These are phyloP conservation scores for Xerocomellus intermedius DNA, from an alignment of 768 basidiomycete genomes.

Conservation along the genomic window DNA sequence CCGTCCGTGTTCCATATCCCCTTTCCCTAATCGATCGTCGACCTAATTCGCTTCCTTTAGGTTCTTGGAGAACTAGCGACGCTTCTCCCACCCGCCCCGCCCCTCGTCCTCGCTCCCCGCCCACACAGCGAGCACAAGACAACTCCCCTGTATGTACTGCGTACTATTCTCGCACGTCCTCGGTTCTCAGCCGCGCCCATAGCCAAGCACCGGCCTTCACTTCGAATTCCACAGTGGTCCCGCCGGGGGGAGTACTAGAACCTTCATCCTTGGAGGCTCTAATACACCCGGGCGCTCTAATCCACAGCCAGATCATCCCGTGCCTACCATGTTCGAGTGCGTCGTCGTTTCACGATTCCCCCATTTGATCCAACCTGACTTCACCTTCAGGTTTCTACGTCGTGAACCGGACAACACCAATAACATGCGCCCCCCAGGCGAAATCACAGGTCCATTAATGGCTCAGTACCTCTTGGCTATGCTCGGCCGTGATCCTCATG, in stretches of 20 bases:
- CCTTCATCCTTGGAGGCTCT: slow-evolving; percentile 39
- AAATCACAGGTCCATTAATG: slow-evolving; percentile 63
- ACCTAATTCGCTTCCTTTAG: slow-evolving; percentile 6
- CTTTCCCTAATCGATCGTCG: background rate
- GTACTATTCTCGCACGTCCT: background rate
- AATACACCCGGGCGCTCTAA: slow-evolving; percentile 25
- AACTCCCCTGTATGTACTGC: slow-evolving; percentile 11
- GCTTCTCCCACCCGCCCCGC: background rate
- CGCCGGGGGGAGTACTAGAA: slow-evolving; percentile 28
- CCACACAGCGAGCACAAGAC: slow-evolving; percentile 16
- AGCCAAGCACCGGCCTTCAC: slow-evolving; percentile 29
- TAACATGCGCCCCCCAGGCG: slow-evolving; percentile 27
- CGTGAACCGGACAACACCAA: slow-evolving; percentile 18
- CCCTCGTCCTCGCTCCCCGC: slow-evolving; percentile 16
- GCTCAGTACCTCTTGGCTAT: slow-evolving; percentile 70
- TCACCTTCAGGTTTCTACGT: slow-evolving; percentile 35
- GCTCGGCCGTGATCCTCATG: slow-evolving; percentile 37
- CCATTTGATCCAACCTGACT: background rate
- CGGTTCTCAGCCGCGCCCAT: background rate
- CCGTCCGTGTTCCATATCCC: slow-evolving; percentile 34
- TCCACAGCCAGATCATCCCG: slow-evolving; percentile 26
- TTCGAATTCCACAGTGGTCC: slow-evolving; percentile 37
- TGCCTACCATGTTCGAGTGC: slow-evolving; percentile 55
- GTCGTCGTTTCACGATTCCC: slow-evolving; percentile 14
- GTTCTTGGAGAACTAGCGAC: background rate